Base-by-base conservation (phyloP, 2,329 filamentous ascomycete species). In the Fusarium sp. region DNA sequence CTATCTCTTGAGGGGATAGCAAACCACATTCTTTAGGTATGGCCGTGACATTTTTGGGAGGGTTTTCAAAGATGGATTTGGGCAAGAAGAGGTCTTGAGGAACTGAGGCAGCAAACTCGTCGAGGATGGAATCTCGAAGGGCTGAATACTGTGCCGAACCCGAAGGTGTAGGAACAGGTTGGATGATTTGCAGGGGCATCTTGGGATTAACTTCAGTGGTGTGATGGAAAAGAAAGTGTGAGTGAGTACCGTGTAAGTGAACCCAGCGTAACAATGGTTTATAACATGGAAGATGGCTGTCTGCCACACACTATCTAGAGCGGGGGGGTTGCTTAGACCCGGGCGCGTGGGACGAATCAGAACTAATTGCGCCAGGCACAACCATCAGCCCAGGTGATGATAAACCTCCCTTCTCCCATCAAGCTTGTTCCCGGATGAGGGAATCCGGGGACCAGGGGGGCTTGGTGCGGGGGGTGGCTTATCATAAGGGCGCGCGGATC, bases 1-100 rank as follows among this genome's bases (percentile, higher is more conserved):
- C 79, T 5, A 89, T 70, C 74, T 89, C 87, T n/a, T 79, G 69
- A 0, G 80, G 56, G 0, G 85, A 82, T 8, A 89, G 76, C 9
- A 90, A 77, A 1, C 86, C 86, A 59, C 84, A 86, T 3, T 57
- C 42, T 2, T 22, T 31, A 0, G 74, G 71, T 8, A 76, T 60
- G 1, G 18, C 14, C 2, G 66, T 73, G 0, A 76, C 71, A n/a
- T 76, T 71, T 1, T 58, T 69, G 0, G 74, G 69, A 0, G 74
- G 74, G 0, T 74, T 74, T 0, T 71, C 58, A 18, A 71, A 54
- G 14, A 71, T 52, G 25, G 13, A 22, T 29, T 62, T 35, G 1
- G 62, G 50, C 4, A 71, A 47, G 7, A 59, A 59, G 35, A 59
- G 56, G 16, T 59, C 20, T 27, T 59, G 29, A 2, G 56, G 56